Conservation (phyloP, 2,329 filamentous ascomycete genomes). For the Aspergillus ruber region DNA sequence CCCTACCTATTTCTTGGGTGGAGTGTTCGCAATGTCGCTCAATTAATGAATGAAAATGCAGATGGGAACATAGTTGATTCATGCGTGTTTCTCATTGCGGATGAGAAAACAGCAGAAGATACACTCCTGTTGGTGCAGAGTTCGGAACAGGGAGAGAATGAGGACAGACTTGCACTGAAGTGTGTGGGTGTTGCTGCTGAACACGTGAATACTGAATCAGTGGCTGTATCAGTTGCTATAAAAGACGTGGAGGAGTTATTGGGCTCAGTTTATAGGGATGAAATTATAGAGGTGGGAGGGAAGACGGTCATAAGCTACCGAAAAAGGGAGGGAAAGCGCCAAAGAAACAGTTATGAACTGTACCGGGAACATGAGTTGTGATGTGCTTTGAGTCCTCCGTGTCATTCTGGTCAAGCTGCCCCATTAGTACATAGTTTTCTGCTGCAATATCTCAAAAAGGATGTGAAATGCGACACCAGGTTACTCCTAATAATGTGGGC, state of each 20-base stretch:
- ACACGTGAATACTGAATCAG: not conserved
- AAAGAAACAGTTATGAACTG: not conserved
- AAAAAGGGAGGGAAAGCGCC: not conserved
- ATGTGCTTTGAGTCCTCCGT: too few relatives aligned
- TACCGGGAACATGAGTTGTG: not conserved
- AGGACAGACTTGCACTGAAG: too few relatives aligned
- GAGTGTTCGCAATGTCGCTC: not conserved
- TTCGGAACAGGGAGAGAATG: not conserved
- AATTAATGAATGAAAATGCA: not conserved
- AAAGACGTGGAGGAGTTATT: not conserved
- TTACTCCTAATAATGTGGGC: too few relatives aligned
- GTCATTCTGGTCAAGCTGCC: too few relatives aligned
- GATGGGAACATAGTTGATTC: not conserved
- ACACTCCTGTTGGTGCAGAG: not conserved
- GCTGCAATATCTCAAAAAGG: too few relatives aligned
- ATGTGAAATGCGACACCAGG: too few relatives aligned
- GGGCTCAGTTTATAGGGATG: not conserved
- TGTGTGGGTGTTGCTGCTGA: not conserved
- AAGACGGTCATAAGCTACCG: not conserved
- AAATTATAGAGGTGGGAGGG: not conserved
- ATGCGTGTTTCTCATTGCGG: not conserved
- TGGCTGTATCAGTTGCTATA: not conserved
- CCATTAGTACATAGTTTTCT: too few relatives aligned
- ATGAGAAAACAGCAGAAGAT: not conserved
- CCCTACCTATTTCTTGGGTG: not conserved